Evolutionary conservation across 139 green algal genomes (phyloP), one percentile per base, ranked within the genome.

Genomic region (Volvox reticuliferus): DNA sequence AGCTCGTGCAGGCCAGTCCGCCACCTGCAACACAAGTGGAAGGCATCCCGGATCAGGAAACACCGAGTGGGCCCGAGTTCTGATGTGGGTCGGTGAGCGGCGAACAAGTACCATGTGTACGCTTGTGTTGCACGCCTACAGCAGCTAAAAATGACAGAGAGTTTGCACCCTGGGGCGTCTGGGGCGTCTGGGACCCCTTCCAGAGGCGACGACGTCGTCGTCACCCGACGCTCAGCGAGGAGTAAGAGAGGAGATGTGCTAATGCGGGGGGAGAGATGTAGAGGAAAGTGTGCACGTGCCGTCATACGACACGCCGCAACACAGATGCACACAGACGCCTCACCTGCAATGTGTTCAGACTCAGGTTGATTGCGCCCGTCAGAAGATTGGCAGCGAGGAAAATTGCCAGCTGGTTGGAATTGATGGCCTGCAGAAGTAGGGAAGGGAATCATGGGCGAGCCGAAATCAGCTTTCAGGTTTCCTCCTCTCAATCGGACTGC

Each of bases 371-470:
- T 0, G 85, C 63, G 12, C 94, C 97, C 6, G 97, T 99, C 62
- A 97, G 35, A 73, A 99, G 32, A 88, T 99, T 99, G 30, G 96
- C 97, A 14, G 91, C 50, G 55, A 99, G 88, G 87, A 99, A 99
- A 16, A 96, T 30, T 0, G 90, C 44, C 77, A 99, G 93, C 93
- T 96, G 96, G 76, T 92, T 87, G 86, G 44, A 2, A 65, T 73
- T 85, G 89, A 84, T 68, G 77, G 86, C 88, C 71, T 86, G 36
- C 16, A 26, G 78, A 28, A 9, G 44, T 55, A 14, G 44, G 5
- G 9, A 55, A 14, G 44, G 5, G 9, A 55, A 55, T 55, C 44
- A 55, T 55, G 9, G 9, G 44, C 44, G 44, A 55, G 44, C 44
- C 44, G 9, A 55, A 55, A 14, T 55, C 9, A 55, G 9, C 44